Percentiles rank a stretch among this genome's conserved stretches.
phyloP scores from a whole-genome alignment of 331 rosid species.

The Rosa hybrid region DNA sequence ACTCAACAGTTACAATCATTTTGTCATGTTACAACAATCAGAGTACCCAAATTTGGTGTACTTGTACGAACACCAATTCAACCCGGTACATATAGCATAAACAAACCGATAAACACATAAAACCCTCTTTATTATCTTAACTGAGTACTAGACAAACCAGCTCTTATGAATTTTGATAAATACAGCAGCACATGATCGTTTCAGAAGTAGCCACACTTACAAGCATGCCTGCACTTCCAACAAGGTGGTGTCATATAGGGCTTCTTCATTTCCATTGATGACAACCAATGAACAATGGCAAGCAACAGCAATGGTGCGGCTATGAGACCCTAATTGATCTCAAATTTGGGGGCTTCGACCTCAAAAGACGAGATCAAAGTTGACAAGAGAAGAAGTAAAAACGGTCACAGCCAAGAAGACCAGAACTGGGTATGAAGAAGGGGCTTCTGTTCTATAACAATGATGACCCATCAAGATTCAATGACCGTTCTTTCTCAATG shows the following conservation, averaged over 20 bases:
- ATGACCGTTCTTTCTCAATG: slow-evolving; percentile 14
- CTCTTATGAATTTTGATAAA: neutral
- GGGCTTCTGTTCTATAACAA: slow-evolving; percentile 36
- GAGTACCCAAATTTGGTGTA: neutral
- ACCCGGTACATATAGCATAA: slow-evolving; percentile 2
- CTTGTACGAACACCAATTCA: neutral
- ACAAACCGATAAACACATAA: neutral
- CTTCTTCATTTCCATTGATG: slow-evolving; percentile 30
- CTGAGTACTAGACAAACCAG: slow-evolving; percentile 2
- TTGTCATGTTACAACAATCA: neutral
- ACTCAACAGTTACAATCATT: neutral
- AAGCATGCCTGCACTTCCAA: slow-evolving; percentile 30
- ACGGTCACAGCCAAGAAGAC: slow-evolving; percentile 49
- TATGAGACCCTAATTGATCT: slow-evolving; percentile 29
- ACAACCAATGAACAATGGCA: slow-evolving; percentile 45
- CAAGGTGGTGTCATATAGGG: slow-evolving; percentile 27
- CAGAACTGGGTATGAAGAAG: slow-evolving; percentile 41
- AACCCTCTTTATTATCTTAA: neutral
- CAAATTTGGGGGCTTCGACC: slow-evolving; percentile 12
- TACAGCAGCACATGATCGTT: slow-evolving; percentile 1
- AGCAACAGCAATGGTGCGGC: slow-evolving; percentile 33
- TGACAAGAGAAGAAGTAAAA: slow-evolving; percentile 47
- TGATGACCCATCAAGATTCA: slow-evolving; percentile 47
- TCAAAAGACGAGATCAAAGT: slow-evolving; percentile 35
- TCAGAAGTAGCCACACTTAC: slow-evolving; percentile 41